phyloP scores from a whole-genome alignment of 2,329 filamentous ascomycete genomes.

The Beauveria bassiana region DNA sequence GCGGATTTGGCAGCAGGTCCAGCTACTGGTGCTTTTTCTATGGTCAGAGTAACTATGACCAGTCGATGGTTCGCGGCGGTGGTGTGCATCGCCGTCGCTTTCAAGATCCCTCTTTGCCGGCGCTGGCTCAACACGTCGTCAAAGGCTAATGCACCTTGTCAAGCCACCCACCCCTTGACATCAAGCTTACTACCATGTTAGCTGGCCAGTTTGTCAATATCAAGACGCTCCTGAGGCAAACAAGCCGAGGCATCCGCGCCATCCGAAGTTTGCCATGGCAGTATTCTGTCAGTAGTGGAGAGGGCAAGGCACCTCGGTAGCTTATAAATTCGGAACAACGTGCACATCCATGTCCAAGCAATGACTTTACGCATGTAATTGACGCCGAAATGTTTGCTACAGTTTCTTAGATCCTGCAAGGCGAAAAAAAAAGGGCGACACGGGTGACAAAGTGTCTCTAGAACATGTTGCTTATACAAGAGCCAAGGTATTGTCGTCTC shows the following conservation, averaged over 20 bases:
- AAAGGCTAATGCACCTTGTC: background rate
- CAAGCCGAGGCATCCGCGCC: background rate
- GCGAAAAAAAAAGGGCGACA: background rate
- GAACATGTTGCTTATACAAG: constrained; percentile 30
- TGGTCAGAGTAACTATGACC: background rate
- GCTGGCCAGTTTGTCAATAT: background rate
- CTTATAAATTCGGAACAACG: too few relatives aligned
- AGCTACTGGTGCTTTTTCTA: background rate
- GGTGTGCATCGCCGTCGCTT: background rate
- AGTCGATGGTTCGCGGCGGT: background rate
- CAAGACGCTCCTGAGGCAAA: background rate
- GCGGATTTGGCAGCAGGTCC: background rate
- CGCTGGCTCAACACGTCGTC: background rate
- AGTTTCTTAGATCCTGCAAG: background rate
- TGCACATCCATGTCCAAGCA: background rate
- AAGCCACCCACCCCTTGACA: background rate
- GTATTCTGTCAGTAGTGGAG: background rate
- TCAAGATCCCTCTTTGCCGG: background rate
- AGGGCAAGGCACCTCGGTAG: background rate
- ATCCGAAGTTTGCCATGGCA: background rate
- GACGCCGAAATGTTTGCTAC: background rate
- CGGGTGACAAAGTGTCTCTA: background rate
- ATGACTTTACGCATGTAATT: background rate
- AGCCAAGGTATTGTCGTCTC: constrained; percentile 66
- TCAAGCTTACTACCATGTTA: background rate